A percentile compares a stretch with the other conserved stretches of the same genome.
These are phyloP conservation scores for Saccharomycopsis sp. DNA, from an alignment of 805 yeast genomes.

Conservation along the genomic window DNA sequence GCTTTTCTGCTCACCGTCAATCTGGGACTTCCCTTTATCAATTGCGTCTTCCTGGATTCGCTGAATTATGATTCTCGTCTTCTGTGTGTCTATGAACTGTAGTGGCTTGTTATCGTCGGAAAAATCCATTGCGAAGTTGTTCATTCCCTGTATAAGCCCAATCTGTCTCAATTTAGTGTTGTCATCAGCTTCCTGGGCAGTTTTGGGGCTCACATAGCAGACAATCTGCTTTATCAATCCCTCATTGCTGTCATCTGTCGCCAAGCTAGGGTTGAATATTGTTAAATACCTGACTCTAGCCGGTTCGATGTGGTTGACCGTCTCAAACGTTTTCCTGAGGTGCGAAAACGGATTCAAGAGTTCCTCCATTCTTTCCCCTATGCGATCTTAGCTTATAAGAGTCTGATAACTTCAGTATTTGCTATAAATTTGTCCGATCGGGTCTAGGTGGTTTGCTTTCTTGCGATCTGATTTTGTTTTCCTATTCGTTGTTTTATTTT, in stretches of 20 bases:
- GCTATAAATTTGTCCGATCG: too few relatives aligned
- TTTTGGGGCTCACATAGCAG: constrained; percentile 5
- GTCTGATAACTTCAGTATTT: too few relatives aligned
- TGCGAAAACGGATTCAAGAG: neutral
- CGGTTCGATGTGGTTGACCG: constrained; percentile 12
- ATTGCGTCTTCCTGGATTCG: neutral
- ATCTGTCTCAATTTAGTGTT: constrained; percentile 16
- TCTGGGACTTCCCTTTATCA: neutral
- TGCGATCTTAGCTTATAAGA: too few relatives aligned
- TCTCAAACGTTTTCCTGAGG: constrained; percentile 7
- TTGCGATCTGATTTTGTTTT: neutral
- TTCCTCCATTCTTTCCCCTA: too few relatives aligned
- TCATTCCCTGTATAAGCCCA: constrained; percentile 19
- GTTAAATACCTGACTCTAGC: constrained; percentile 16
- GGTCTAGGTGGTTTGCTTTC: too few relatives aligned
- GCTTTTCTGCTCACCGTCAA: neutral
- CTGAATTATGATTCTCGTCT: constrained; percentile 14
- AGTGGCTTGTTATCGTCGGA: constrained; percentile 4
- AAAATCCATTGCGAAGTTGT: constrained; percentile 18
- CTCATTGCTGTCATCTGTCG: constrained; percentile 10
- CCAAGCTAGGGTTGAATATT: constrained; percentile 15
- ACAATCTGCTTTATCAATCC: constrained; percentile 17
- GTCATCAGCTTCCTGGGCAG: neutral
- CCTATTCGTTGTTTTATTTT: neutral
- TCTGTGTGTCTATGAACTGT: constrained; percentile 15